phyloP scores from a whole-genome alignment of 257 asterid species.

The Solanum verrucosum region DNA sequence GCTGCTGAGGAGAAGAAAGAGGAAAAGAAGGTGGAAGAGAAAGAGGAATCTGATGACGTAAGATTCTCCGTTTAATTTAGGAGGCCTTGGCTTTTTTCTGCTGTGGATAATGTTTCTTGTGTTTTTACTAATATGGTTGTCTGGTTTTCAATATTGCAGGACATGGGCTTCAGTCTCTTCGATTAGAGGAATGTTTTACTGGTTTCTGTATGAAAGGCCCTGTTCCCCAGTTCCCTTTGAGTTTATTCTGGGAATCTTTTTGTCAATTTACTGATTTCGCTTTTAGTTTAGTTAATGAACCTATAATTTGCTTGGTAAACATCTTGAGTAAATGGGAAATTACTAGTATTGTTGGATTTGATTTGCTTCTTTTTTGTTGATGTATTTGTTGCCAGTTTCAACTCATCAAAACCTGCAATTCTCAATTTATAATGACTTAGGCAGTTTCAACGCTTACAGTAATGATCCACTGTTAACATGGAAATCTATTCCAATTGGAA shows the following conservation, averaged over 20 bases:
- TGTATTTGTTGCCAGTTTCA: not conserved
- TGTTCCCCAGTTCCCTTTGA: not conserved
- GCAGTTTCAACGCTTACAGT: not conserved
- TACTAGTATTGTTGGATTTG: not conserved
- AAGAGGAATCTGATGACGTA: not conserved
- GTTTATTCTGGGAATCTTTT: not conserved
- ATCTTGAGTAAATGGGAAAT: not conserved
- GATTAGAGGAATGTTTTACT: not conserved
- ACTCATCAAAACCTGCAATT: not conserved
- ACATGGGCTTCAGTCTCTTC: slow-evolving; percentile 3
- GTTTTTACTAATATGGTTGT: not conserved
- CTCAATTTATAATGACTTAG: not conserved
- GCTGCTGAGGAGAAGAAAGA: not conserved
- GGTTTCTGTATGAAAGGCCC: not conserved
- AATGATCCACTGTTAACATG: not conserved
- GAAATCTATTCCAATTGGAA: not conserved
- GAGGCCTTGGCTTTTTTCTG: not conserved
- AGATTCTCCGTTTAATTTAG: not conserved
- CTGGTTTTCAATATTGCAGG: not conserved
- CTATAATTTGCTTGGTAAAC: not conserved
- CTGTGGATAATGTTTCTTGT: not conserved
- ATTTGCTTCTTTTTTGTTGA: not conserved
- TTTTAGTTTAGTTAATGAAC: not conserved
- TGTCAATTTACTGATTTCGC: not conserved
- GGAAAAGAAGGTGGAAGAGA: not conserved